Evolutionary conservation across 306 rosid genomes (phyloP).

Genomic region (Lupinus albus): DNA sequence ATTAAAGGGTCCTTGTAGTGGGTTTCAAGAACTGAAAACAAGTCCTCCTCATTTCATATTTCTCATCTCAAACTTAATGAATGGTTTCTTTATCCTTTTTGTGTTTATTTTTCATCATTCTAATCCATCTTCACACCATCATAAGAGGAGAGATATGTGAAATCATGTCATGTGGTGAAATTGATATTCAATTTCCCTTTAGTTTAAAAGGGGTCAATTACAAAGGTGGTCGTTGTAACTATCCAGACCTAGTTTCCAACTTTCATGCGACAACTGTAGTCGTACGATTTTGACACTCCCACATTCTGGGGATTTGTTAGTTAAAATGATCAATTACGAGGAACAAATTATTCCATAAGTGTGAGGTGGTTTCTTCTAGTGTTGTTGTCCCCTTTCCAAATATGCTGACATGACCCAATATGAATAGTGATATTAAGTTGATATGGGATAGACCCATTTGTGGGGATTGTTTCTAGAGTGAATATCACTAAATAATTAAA

Average conservation of each 20-base stretch:
- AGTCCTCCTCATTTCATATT: background rate
- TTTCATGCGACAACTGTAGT: background rate
- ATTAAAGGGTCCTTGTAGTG: too few relatives aligned
- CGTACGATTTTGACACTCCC: conserved; percentile 28
- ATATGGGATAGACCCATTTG: conserved; percentile 51
- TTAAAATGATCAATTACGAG: conserved; percentile 25
- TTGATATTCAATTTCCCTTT: conserved; percentile 39
- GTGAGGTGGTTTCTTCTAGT: conserved; percentile 32
- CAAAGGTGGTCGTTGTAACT: conserved; percentile 25
- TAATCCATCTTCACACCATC: conserved; percentile 21
- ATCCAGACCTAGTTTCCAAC: background rate
- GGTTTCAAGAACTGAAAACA: background rate
- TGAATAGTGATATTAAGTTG: conserved; percentile 30
- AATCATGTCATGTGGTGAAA: conserved; percentile 18
- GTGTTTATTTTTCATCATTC: background rate
- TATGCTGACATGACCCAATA: too few relatives aligned
- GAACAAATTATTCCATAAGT: conserved; percentile 11
- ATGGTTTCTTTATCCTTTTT: conserved; percentile 34
- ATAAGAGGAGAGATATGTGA: conserved; percentile 15
- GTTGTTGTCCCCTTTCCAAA: conserved; percentile 36
- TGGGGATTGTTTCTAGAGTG: conserved; percentile 34
- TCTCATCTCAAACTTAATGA: conserved; percentile 1
- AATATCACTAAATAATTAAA: too few relatives aligned
- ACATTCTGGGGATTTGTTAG: background rate
- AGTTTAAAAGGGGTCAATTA: conserved; percentile 13